phyloP scores from a whole-genome alignment of 305 asterid genomes.

The Ruellia speciosa region DNA sequence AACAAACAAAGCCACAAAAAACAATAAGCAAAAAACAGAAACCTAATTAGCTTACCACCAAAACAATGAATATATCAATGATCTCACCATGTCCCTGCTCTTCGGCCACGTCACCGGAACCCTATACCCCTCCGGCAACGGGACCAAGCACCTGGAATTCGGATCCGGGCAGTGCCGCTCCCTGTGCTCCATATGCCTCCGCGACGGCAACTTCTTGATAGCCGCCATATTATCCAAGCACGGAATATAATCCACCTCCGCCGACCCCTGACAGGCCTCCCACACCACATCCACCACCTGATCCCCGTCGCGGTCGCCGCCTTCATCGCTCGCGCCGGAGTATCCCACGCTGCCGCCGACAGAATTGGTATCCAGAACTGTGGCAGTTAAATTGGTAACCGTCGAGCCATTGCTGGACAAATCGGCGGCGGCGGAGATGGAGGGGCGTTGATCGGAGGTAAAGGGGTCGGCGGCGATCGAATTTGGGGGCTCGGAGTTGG shows the following conservation, averaged over 20 bases:
- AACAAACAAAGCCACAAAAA: constrained; percentile 1
- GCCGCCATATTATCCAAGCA: constrained; percentile 76
- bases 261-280: constrained; percentile 46
- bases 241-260: constrained; percentile 68
- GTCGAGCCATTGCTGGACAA: background rate
- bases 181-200: constrained; percentile 79
- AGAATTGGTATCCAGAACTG: background rate
- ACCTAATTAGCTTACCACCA: constrained; percentile 38
- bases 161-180: constrained; percentile 86
- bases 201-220: constrained; percentile 48
- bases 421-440: background rate
- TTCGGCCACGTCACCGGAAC: constrained; percentile 86
- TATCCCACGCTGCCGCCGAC: background rate
- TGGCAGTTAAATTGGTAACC: background rate
- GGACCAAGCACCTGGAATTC: constrained; percentile 67
- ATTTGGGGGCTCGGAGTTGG: constrained; percentile 53
- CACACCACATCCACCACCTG: constrained; percentile 40
- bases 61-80: constrained; percentile 27
- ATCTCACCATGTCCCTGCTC: constrained; percentile 97
- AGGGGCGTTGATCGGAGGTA: background rate
- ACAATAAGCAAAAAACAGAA: constrained; percentile 12
- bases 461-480: constrained; percentile 21
- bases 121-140: constrained; percentile 61
- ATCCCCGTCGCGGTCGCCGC: constrained; percentile 20
- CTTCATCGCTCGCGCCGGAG: constrained; percentile 9